These are phyloP conservation scores for Citrus hindsii DNA, from an alignment of 345 rosid species.

Conservation along the genomic window DNA sequence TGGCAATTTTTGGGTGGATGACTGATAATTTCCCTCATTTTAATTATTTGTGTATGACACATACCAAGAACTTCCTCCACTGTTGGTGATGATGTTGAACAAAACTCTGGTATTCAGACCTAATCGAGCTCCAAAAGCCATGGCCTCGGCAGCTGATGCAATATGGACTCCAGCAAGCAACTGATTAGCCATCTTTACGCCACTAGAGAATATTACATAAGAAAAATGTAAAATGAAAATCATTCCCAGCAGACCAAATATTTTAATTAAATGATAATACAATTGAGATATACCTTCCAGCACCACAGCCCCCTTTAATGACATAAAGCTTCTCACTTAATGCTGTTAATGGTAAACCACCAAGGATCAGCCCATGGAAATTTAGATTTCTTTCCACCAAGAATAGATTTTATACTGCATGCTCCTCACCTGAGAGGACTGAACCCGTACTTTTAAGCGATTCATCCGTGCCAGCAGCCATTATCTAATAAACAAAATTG, in stretches of 20 bases:
- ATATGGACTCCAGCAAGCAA: slow-evolving; percentile 98
- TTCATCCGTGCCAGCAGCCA: slow-evolving; percentile 85
- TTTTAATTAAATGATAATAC: background rate
- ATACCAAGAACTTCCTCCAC: slow-evolving; percentile 89
- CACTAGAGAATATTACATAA: slow-evolving; percentile 38
- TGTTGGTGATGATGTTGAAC: slow-evolving; percentile 53
- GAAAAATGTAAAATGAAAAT: background rate
- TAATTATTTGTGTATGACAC: slow-evolving; percentile 14
- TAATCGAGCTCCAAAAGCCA: slow-evolving; percentile 92
- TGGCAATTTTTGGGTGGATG: too few relatives aligned
- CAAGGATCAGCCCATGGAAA: slow-evolving; percentile 21
- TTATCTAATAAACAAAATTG: slow-evolving; percentile 49
- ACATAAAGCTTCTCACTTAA: slow-evolving; percentile 93
- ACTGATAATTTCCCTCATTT: background rate
- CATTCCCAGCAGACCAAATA: background rate
- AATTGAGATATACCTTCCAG: slow-evolving; percentile 72
- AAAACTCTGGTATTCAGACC: slow-evolving; percentile 78
- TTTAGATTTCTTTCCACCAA: slow-evolving; percentile 11
- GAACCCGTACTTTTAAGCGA: slow-evolving; percentile 65
- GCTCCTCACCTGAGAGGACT: slow-evolving; percentile 67
- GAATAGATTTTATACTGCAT: slow-evolving; percentile 4
- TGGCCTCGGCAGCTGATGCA: slow-evolving; percentile 95
- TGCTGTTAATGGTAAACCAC: slow-evolving; percentile 44
- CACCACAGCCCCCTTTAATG: slow-evolving; percentile 89
- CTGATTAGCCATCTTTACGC: slow-evolving; percentile 92